Evolutionary conservation across 1,284 basidiomycete species (phyloP).

Genomic region (Tremellales sp.): DNA sequence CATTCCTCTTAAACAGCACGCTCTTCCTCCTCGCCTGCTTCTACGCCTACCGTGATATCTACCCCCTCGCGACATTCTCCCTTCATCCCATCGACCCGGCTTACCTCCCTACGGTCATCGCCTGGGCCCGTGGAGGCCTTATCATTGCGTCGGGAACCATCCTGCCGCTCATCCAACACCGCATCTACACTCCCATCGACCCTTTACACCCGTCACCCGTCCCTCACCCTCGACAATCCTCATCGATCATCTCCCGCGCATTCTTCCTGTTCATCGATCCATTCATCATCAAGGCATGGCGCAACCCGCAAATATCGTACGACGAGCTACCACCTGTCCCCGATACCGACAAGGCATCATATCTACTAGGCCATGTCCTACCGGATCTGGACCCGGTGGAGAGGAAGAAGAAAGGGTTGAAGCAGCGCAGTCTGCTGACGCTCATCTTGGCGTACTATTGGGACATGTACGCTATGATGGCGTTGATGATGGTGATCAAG

Average conservation of each 20-base stretch:
- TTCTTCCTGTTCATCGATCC: slow-evolving; percentile 61
- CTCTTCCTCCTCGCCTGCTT: slow-evolving; percentile 50
- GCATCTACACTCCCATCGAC: slow-evolving; percentile 52
- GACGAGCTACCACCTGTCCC: slow-evolving; percentile 27
- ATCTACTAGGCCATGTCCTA: slow-evolving; percentile 29
- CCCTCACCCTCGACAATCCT: slow-evolving; percentile 63
- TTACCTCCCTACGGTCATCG: slow-evolving; percentile 46
- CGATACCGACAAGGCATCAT: background rate
- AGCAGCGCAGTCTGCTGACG: slow-evolving; percentile 32
- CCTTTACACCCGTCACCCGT: slow-evolving; percentile 44
- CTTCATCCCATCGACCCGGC: slow-evolving; percentile 50
- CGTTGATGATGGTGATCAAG: slow-evolving; percentile 31
- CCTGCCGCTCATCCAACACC: slow-evolving; percentile 54
- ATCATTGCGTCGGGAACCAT: slow-evolving; percentile 50
- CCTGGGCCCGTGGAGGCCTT: slow-evolving; percentile 48
- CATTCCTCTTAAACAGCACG: slow-evolving; percentile 45
- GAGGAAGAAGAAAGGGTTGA: slow-evolving; percentile 33
- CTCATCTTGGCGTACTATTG: slow-evolving; percentile 32
- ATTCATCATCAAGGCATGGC: slow-evolving; percentile 52
- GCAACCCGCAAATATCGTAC: slow-evolving; percentile 36
- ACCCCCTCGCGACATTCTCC: slow-evolving; percentile 58
- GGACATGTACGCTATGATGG: slow-evolving; percentile 26
- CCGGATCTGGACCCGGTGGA: slow-evolving; percentile 44
- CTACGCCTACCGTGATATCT: slow-evolving; percentile 63
- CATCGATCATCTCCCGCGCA: slow-evolving; percentile 57